Conservation (phyloP, 2,329 filamentous ascomycete genomes). For the Beauveria caledonica region DNA sequence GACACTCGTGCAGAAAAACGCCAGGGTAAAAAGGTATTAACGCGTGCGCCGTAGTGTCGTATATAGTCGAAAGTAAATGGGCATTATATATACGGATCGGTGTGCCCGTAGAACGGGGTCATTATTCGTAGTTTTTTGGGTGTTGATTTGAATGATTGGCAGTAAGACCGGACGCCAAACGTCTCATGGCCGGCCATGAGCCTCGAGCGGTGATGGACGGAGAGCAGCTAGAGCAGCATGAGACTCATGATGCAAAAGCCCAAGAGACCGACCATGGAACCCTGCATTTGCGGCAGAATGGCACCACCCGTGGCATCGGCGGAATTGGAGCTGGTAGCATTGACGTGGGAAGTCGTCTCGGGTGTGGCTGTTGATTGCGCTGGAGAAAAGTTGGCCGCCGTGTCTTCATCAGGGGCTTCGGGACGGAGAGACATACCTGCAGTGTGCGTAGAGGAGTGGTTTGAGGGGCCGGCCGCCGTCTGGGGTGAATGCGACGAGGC, state of each 20-base stretch:
- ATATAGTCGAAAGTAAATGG: not conserved
- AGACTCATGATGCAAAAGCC: constrained; percentile 30
- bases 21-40: not conserved
- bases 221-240: constrained; percentile 22
- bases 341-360: constrained; percentile 13
- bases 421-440: not conserved
- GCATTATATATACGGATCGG: constrained; percentile 3
- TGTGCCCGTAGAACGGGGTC: not conserved
- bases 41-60: not conserved
- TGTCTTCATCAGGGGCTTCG: not conserved
- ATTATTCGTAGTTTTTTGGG: constrained; percentile 9
- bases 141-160: not conserved
- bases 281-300: constrained; percentile 24
- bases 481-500: constrained; percentile 8
- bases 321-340: constrained; percentile 20
- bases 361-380: constrained; percentile 2
- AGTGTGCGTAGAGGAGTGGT: constrained; percentile 1
- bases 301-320: constrained; percentile 25
- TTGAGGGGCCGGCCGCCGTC: not conserved
- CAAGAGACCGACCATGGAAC: constrained; percentile 27
- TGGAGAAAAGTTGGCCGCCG: not conserved
- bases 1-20: not conserved
- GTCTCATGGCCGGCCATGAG: constrained; percentile 11
- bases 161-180: not conserved
- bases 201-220: not conserved